Evolutionary conservation across 75 land plant species (phyloP), one percentile per base, ranked within the genome.

Genomic region (Azolla pinnata): DNA sequence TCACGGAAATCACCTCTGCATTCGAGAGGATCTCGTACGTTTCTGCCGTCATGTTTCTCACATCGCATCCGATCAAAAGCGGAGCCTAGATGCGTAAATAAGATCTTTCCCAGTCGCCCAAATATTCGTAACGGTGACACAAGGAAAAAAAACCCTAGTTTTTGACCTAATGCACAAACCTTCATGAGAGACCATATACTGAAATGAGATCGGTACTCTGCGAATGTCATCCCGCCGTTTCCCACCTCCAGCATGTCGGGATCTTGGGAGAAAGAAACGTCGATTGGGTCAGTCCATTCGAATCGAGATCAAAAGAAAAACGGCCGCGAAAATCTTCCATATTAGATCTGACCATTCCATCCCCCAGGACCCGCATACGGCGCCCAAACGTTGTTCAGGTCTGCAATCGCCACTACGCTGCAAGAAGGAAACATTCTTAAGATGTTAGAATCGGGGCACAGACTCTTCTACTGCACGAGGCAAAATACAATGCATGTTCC

Each of bases 191-290:
- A 79, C 96, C 91, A 89, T 18, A 89, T 72, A 69, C 96, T 89
- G 64, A 89, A 89, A 77, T 89, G 96, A 24, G 80, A 61, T 18
- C 80, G 70, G 44, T 90, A 86, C 33, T 90, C 96, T 23, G 81
- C 67, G 30, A 75, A 45, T 17, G 78, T 79, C 96, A 90, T 90
- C 31, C 91, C 91, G 20, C 96, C 85, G 70, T 86, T 90, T 18
- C 96, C 96, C 64, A 90, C 91, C 65, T 90, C 96, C 55, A 86
- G 50, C 96, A 90, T 90, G 63, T 90, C 91, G 33, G 96, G 91
- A 74, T 90, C 93, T 88, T 64, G 19, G 58, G 16, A 30, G 27
- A 66, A 29, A 25, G 59, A 27, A 63, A 64, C n/a, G n/a, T n/a
- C n/a, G n/a, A n/a, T n/a, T n/a, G n/a, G n/a, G n/a, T n/a, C n/a